phyloP scores from a whole-genome alignment of 2,329 filamentous ascomycete genomes.

The Pseudogymnoascus sp. region DNA sequence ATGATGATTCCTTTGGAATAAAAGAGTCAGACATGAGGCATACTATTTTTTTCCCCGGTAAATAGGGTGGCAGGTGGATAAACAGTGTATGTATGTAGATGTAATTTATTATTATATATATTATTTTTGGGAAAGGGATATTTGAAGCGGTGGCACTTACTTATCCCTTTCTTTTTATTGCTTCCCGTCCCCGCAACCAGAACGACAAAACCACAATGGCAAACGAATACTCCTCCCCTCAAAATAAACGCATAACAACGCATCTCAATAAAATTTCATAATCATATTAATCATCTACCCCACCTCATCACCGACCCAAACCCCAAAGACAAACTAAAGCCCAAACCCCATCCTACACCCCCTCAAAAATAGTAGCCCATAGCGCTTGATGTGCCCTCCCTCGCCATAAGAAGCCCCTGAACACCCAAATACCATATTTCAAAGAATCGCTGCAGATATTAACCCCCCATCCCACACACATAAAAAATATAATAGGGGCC shows the following conservation, averaged over 20 bases:
- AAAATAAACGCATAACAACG: background rate
- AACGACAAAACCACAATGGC: too few relatives aligned
- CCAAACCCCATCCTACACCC: background rate
- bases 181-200: too few relatives aligned
- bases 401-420: background rate
- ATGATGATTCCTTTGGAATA: background rate
- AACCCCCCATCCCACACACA: background rate
- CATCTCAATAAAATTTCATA: conserved; percentile 1
- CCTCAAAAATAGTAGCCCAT: background rate
- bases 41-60: background rate
- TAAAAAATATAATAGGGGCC: background rate
- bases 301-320: background rate
- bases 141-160: background rate
- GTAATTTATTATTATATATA: background rate
- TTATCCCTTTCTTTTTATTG: background rate
- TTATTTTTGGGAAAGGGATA: background rate
- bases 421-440: background rate
- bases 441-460: background rate
- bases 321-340: background rate
- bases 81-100: background rate
- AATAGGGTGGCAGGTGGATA: background rate
- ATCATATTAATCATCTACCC: conserved; percentile 4
- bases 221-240: background rate
- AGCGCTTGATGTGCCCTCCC: background rate
- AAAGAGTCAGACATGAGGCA: background rate